Evolutionary conservation across 1,139 yeast species (phyloP).

Genomic region (Barnettozyma hawaiiensis): DNA sequence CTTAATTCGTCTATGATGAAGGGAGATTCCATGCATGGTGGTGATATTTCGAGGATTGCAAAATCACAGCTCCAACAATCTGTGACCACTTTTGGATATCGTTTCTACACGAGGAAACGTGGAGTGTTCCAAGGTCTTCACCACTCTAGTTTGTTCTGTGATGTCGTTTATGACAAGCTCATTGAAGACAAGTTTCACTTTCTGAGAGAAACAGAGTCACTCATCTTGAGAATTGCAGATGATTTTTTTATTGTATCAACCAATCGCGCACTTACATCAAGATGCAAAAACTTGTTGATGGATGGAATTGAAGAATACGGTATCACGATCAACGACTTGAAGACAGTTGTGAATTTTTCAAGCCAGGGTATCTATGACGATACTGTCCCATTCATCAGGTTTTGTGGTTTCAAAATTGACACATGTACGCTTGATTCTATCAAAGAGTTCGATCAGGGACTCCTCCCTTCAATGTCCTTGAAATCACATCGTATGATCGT

Average conservation of each 20-base stretch:
- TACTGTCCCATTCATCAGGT: constrained; percentile 11
- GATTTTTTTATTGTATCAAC: constrained; percentile 73
- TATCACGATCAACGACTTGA: constrained; percentile 50
- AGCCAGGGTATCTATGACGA: constrained; percentile 4
- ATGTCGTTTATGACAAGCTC: constrained; percentile 63
- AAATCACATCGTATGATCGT: constrained; percentile 23
- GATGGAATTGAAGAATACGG: constrained; percentile 50
- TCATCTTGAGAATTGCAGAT: constrained; percentile 69
- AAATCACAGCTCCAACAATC: constrained; percentile 38
- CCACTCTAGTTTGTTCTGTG: constrained; percentile 71
- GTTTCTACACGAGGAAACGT: constrained; percentile 40
- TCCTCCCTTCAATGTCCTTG: constrained; percentile 8
- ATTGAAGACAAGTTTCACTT: constrained; percentile 40
- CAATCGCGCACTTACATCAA: constrained; percentile 19
- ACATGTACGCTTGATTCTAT: constrained; percentile 24
- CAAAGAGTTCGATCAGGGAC: constrained; percentile 23
- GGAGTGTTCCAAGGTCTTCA: constrained; percentile 91
- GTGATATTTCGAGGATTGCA: constrained; percentile 31
- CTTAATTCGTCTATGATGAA: constrained; percentile 4
- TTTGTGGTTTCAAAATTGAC: constrained; percentile 28
- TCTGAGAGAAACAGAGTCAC: constrained; percentile 27
- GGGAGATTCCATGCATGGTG: constrained; percentile 22
- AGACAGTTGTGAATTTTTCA: constrained; percentile 37
- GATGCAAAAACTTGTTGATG: constrained; percentile 29
- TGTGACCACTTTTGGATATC: constrained; percentile 31